A percentile compares a stretch with the other conserved stretches of the same genome.
Conservation (phyloP, 768 basidiomycete genomes). For the Calocera viscosa region DNA sequence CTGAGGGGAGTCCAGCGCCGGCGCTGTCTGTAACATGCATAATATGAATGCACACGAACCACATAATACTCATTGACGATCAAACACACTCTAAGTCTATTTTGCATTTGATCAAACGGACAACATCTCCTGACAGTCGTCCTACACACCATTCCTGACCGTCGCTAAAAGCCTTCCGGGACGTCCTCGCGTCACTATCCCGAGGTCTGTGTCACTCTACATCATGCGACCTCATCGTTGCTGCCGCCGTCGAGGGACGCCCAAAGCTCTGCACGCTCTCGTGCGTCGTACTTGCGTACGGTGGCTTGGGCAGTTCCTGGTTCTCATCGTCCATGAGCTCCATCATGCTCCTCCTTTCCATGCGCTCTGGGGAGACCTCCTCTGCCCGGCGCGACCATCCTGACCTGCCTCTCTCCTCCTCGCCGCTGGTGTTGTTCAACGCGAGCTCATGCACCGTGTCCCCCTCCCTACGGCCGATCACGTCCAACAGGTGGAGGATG, state of each 20-base stretch:
- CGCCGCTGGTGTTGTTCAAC: neutral
- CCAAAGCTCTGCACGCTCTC: neutral
- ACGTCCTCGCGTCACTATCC: neutral
- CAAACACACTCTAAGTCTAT: neutral
- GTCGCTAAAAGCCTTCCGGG: neutral
- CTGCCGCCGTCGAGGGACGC: neutral
- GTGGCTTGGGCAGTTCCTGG: neutral
- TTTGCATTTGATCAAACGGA: too few species aligned
- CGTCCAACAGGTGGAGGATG: neutral
- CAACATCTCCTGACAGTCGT: neutral
- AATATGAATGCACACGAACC: neutral
- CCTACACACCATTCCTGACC: too few species aligned
- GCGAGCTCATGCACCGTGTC: neutral
- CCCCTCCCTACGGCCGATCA: neutral
- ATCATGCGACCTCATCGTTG: neutral
- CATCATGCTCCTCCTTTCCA: neutral
- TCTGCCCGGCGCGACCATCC: neutral
- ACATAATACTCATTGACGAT: neutral
- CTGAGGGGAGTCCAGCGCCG: conserved; percentile 1
- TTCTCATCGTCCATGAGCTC: neutral
- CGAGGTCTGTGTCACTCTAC: neutral
- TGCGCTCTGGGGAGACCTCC: neutral
- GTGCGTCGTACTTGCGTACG: neutral
- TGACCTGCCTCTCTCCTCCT: neutral
- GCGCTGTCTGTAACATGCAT: neutral